Base-by-base conservation (phyloP, 129 eudicot species). In the Chrysanthemum lavandulifolium region DNA sequence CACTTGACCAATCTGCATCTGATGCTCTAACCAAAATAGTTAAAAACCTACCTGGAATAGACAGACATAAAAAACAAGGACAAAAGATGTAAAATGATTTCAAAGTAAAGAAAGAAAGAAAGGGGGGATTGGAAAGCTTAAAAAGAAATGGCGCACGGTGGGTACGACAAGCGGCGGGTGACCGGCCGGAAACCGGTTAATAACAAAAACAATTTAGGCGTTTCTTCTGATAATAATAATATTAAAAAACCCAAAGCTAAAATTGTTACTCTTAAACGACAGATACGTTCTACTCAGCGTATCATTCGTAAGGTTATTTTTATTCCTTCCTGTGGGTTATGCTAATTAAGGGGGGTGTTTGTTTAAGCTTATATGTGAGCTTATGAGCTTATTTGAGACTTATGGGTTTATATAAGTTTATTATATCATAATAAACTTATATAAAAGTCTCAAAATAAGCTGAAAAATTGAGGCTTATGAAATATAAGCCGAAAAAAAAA, bases 201-300 rank as follows among this genome's bases (percentile, higher is more conserved):
- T 13, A 78, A 70, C 10, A 78, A 86, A 80, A 45, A 76, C 78
- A 45, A 73, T 55, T 82, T 85, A 21, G 85, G 69, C 7, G 82
- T 88, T 15, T 40, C 43, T 36, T 33, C 43, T 36, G 1, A 7
- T 40, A 7, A 40, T 40, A 40, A 29, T 29, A 4, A 27, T 2
- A 85, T 74, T 10, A 88, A 86, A 83, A 91, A 88, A 65, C 78
- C 92, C 25, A 86, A 81, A 25, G 71, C 92, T 56, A 91, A 88
- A 69, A 51, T 86, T 70, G 83, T 78, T 67, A 78, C 93, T 69
- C 89, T 88, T 73, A 91, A 86, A 61, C 86, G 91, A 40, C 97
- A 88, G 82, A 88, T 91, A 82, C 96, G 97, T n/a, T 91, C 97
- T 67, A 83, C 80, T 4, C 79, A 88, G 60, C 97, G 96, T 70